Evolutionary conservation across 768 basidiomycete genomes (phyloP), one percentile per base, ranked within the genome.

Genomic region (Phlebiopsis gigantea): DNA sequence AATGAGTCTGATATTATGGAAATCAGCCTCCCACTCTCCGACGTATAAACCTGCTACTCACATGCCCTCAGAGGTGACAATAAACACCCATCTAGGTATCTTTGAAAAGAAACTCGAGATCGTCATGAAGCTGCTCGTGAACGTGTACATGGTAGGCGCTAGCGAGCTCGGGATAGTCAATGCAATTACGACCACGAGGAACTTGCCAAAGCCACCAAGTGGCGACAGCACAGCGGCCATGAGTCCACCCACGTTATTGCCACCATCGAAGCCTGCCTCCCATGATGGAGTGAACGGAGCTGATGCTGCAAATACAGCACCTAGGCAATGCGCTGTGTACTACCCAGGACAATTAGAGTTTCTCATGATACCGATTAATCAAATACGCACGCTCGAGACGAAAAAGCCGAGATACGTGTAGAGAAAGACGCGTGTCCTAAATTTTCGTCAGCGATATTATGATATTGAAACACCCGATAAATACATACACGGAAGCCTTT

Each of bases 121-220:
- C 7, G 74, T 65, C 76, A 77, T 76, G 54, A 77, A 65, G 43
- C 76, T 77, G 19, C 79, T 76, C 21, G 74, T 71, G 62, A 77
- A 79, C 10, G 77, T 77, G 65, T 85, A 85, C 72, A 84, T 80
- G 39, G 80, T 80, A 0, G 82, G 82, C 1, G 80, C 80, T 31
- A 78, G 77, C 48, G 82, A 81, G 58, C 77, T 78, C 8, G 79
- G 76, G 30, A 82, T 75, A 48, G 73, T 77, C 52, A 85, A 68
- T 21, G 82, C 80, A 44, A 83, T 69, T 22, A 84, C 58, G 41
- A 79, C 75, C 0, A 73, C 73, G 28, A 81, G 69, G 67, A 80
- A 75, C 62, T 74, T 73, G 47, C 77, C 77, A 49, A 79, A 80
- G 1, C 72, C 69, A 7, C 77, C 77, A 0, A 74, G 62, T 2